Percentiles rank a stretch among this genome's conserved stretches.
Conservation (phyloP, 768 basidiomycete species). For the Leccinum obscurum region DNA sequence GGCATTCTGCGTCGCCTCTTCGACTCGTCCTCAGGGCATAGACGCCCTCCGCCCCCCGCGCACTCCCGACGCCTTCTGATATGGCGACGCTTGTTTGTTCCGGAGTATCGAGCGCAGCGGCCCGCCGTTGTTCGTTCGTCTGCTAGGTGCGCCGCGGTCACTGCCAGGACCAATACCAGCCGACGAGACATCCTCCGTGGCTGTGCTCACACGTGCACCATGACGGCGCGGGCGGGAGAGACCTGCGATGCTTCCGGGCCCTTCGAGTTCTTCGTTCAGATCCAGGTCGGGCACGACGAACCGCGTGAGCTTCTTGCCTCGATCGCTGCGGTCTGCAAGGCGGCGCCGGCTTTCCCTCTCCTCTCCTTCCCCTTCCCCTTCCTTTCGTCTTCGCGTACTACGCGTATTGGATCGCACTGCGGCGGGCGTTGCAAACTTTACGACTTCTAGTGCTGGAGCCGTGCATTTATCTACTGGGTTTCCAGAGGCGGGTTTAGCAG, state of each 20-base stretch:
- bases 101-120: constrained; percentile 18
- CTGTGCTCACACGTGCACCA: background rate
- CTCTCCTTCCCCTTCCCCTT: background rate
- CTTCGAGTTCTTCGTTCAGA: background rate
- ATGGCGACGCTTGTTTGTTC: constrained; percentile 12
- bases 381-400: background rate
- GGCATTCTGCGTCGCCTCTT: background rate
- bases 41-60: constrained; percentile 3
- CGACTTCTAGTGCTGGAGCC: background rate
- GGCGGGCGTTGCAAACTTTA: background rate
- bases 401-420: background rate
- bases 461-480: background rate
- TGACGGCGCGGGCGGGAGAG: background rate
- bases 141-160: background rate
- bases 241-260: background rate
- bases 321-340: background rate
- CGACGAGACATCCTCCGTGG: background rate
- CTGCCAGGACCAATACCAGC: background rate
- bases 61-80: constrained; percentile 3
- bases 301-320: constrained; percentile 11
- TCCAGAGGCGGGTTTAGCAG: background rate
- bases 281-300: constrained; percentile 13
- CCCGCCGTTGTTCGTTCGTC: background rate
- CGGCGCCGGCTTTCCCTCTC: background rate
- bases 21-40: constrained; percentile 1